Conservation (phyloP, 2,329 filamentous ascomycete species). For the Penicillium psychrosexuale region DNA sequence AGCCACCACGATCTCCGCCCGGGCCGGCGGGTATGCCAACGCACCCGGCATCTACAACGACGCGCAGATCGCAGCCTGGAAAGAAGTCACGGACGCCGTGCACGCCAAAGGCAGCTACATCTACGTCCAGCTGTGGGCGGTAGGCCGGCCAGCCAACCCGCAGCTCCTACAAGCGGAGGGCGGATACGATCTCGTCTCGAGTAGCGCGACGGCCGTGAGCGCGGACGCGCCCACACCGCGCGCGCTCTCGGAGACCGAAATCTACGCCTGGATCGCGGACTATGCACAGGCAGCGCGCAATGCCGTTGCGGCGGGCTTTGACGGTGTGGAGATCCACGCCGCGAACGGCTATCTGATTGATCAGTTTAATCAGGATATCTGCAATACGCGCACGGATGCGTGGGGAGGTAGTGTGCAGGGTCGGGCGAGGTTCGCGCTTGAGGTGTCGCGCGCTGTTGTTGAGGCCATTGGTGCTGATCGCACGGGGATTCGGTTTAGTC, state of each 20-base stretch:
- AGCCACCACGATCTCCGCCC: constrained; percentile 51
- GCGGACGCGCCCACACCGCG: constrained; percentile 31
- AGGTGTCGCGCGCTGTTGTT: constrained; percentile 47
- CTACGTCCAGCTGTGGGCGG: constrained; percentile 60
- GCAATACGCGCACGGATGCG: constrained; percentile 49
- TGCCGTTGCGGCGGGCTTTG: constrained; percentile 56
- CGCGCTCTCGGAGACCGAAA: constrained; percentile 41
- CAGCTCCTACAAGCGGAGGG: constrained; percentile 23
- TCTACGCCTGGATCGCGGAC: constrained; percentile 41
- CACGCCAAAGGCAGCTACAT: constrained; percentile 62
- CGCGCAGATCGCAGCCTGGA: constrained; percentile 60
- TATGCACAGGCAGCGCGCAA: constrained; percentile 48
- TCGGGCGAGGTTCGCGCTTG: constrained; percentile 53
- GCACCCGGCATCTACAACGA: constrained; percentile 58
- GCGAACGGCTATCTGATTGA: constrained; percentile 53
- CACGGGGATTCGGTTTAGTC: constrained; percentile 49
- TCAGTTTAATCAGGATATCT: constrained; percentile 49
- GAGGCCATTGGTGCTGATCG: constrained; percentile 46
- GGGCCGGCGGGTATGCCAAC: constrained; percentile 50
- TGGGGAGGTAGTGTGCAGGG: constrained; percentile 54
- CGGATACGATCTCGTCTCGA: constrained; percentile 19
- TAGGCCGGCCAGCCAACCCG: constrained; percentile 54
- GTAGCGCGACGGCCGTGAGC: constrained; percentile 16
- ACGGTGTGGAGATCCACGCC: constrained; percentile 51
- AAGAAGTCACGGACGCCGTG: constrained; percentile 58